Evolutionary conservation across 2,329 filamentous ascomycete genomes (phyloP).

Genomic region (Monilinia vaccinii-corymbosi): DNA sequence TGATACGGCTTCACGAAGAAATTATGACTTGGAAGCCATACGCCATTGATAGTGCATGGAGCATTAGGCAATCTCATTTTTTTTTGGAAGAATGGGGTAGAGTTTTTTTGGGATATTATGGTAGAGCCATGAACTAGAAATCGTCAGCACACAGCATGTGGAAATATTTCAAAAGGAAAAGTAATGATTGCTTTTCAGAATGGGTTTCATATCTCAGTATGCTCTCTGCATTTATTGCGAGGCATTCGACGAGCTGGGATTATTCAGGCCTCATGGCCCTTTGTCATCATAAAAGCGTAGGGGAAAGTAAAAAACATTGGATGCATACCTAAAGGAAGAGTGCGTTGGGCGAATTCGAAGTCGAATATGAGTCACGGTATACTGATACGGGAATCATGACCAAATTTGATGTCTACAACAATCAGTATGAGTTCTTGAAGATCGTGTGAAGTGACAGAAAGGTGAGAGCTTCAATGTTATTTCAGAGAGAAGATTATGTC

Average conservation of each 20-base stretch:
- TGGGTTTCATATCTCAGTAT: conserved; percentile 67
- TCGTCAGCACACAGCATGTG: background rate
- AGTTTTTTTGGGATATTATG: too few relatives aligned
- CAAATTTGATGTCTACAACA: background rate
- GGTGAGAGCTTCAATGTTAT: conserved; percentile 2
- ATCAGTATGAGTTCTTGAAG: background rate
- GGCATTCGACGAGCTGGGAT: conserved; percentile 99
- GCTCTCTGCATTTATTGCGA: conserved; percentile 67
- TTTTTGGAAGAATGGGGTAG: too few relatives aligned
- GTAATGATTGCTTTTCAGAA: conserved; percentile 23
- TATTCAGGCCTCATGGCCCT: conserved; percentile 89
- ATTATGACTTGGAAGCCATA: background rate
- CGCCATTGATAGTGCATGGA: background rate
- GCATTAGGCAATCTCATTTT: background rate
- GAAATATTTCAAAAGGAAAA: background rate
- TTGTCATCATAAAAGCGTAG: conserved; percentile 80
- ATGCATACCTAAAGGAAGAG: background rate
- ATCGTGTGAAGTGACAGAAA: too few relatives aligned
- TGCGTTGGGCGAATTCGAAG: background rate
- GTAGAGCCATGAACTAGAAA: background rate
- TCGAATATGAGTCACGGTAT: background rate
- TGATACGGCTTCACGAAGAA: background rate
- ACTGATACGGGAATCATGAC: background rate
- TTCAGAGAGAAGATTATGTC: conserved; percentile 46
- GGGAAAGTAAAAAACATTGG: background rate